These are phyloP conservation scores for Papiliotrema terrestris DNA, from an alignment of 1,284 basidiomycete species.

Conservation along the genomic window DNA sequence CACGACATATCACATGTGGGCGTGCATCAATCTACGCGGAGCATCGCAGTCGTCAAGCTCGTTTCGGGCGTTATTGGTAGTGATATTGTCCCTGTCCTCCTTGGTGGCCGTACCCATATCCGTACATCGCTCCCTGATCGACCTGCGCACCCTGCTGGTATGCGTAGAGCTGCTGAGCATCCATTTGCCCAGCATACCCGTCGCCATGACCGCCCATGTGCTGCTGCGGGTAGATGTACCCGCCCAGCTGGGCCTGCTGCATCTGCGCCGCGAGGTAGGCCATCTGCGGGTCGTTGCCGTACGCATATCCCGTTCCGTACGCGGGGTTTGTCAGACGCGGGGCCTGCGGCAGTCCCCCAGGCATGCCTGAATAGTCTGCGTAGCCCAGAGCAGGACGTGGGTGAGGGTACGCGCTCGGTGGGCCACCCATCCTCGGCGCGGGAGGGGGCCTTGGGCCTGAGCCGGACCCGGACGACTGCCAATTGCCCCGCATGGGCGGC, in stretches of 20 bases:
- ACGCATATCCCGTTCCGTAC: too few relatives aligned
- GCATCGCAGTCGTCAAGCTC: background rate
- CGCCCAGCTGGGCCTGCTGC: constrained; percentile 4
- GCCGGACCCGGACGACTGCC: background rate
- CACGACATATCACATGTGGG: too few relatives aligned
- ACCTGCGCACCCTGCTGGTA: too few relatives aligned
- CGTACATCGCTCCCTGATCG: background rate
- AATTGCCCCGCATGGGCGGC: background rate
- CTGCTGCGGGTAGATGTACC: background rate
- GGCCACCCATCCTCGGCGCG: too few relatives aligned
- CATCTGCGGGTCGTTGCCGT: constrained; percentile 1
- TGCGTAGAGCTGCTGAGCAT: background rate
- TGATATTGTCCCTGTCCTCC: constrained; percentile 7
- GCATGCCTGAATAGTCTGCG: too few relatives aligned
- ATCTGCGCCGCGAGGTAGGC: background rate
- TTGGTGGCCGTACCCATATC: constrained; percentile 3
- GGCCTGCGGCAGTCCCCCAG: too few relatives aligned
- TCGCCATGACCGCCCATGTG: background rate
- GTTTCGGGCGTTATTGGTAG: background rate
- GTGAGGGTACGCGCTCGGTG: too few relatives aligned
- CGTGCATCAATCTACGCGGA: background rate
- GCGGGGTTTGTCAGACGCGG: too few relatives aligned
- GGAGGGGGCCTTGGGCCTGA: too few relatives aligned
- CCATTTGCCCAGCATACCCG: background rate
- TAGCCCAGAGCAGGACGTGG: too few relatives aligned